Percentiles rank a stretch among this genome's conserved stretches.
Evolutionary conservation across 805 yeast genomes (phyloP).

Genomic region (Barnettozyma californica): DNA sequence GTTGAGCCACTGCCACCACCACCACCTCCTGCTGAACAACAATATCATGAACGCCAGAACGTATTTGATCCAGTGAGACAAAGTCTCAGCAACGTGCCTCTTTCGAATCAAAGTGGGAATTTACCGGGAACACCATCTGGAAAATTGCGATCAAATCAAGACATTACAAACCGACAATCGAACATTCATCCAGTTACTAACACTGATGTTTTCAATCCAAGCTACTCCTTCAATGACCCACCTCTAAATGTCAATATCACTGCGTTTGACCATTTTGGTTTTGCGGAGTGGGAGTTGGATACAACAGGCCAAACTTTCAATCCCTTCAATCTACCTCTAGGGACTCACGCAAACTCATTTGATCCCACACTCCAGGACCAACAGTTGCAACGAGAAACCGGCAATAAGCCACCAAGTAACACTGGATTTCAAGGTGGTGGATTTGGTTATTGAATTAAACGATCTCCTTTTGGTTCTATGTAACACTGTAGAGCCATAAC

Average conservation of each 20-base stretch:
- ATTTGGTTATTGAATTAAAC: background rate
- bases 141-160: background rate
- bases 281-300: conserved; percentile 7
- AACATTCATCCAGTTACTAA: background rate
- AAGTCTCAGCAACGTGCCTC: background rate
- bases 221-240: conserved; percentile 8
- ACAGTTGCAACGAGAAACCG: background rate
- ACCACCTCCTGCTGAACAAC: background rate
- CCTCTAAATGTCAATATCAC: conserved; percentile 1
- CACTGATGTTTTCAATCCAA: background rate
- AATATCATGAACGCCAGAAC: background rate
- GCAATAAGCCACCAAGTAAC: background rate
- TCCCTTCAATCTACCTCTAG: background rate
- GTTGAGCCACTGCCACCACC: background rate
- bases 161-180: background rate
- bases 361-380: background rate
- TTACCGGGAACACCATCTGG: background rate
- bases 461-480: background rate
- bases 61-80: conserved; percentile 1
- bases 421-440: background rate
- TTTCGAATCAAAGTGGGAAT: background rate
- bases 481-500: too few relatives aligned
- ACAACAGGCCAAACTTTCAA: background rate
- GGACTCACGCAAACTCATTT: background rate
- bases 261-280: conserved; percentile 1